Evolutionary conservation across 352 stramenopile species (phyloP), one percentile per base, ranked within the genome.

Genomic region (Globisporangium spiculum): DNA sequence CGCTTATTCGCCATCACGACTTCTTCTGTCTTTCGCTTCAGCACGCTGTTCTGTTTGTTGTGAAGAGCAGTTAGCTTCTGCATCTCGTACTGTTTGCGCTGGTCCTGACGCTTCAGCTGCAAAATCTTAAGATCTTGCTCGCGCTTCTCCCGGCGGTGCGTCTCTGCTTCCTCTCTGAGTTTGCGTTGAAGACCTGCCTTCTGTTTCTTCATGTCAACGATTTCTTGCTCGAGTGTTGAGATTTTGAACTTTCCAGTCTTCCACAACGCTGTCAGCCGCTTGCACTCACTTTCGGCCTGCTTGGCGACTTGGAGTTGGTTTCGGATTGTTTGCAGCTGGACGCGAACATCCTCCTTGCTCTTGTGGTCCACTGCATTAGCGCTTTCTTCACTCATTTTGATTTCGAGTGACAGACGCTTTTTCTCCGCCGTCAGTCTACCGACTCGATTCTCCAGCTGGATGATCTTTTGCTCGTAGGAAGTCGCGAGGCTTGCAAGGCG

Each of bases 21-120:
- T 32, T 89, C 81, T 20, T 92, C 78, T 4, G 73, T 82, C 57
- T 90, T 92, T n/a, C 75, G 79, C 57, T 93, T 92, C 3, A 87
- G 60, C 30, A 80, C 65, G 55, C 66, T 73, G 38, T 70, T 77
- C 55, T 88, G 80, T 32, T 91, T 91, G 10, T 48, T 53, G 32
- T 81, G 73, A 6, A 79, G 58, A 0, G 67, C 64, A 10, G 67
- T 75, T 2, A 83, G 32, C 63, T 89, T 90, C 36, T 90, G 78
- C 4, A 84, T 58, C 56, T 92, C 75, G 58, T 80, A 82, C 26
- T 83, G 74, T 60, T 78, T 86, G 2, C 84, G 76, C 57, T 87
- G 74, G 41, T 93, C 79, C 53, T 91, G 76, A 1, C 84, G 78
- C 44, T 83, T 85, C 10, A 88, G 48, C 66, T 88, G 77, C 4